Base-by-base conservation (phyloP, 768 basidiomycete species). In the Tubosaeta sp. region DNA sequence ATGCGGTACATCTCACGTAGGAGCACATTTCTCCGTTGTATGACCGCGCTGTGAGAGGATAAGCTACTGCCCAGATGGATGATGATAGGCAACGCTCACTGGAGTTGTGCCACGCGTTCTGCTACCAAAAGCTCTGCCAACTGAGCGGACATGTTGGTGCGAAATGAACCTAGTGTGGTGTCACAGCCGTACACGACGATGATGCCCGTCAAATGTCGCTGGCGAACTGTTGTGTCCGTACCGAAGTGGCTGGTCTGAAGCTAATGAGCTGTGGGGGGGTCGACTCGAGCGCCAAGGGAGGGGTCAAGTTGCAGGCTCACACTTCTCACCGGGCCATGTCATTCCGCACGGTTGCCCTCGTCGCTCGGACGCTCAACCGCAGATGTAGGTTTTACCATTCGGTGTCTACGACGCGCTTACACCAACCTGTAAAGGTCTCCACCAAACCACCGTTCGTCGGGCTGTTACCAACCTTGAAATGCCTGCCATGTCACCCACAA, bases 401-500 rank as follows among this genome's bases (percentile, higher is more conserved):
- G 8, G 26, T 4, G 11, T 32, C 49, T 5, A 3, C 26, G 19
- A 17, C 39, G 31, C 34, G 5, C 60, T 56, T 34, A 59, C 11
- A 27, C 53, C 32, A 43, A 33, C 13, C 3, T 42, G 43, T 34
- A 41, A 49, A 69, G 69, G 59, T 43, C 41, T 90, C 46, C 86
- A 85, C 65, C 70, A 75, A 34, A 74, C 80, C 42, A 60, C 70
- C 47, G 61, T 67, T 42, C 77, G 80, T 41, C 70, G 70, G 58
- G 91, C 86, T 31, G 77, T 91, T 46, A 84, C 88, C 44, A 79
- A 84, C 56, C 81, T 95, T 53, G 74, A 81, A 60, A 95, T 97
- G 92, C 95, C 95, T 5, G 95, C 95, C 53, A 95, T 97, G 93
- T 94, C 89, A 3, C 94, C 93, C 13, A 95, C 92, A 12, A 94